phyloP scores from a whole-genome alignment of 202 grass and related monocot species.

The Schoenoplectus triqueter region DNA sequence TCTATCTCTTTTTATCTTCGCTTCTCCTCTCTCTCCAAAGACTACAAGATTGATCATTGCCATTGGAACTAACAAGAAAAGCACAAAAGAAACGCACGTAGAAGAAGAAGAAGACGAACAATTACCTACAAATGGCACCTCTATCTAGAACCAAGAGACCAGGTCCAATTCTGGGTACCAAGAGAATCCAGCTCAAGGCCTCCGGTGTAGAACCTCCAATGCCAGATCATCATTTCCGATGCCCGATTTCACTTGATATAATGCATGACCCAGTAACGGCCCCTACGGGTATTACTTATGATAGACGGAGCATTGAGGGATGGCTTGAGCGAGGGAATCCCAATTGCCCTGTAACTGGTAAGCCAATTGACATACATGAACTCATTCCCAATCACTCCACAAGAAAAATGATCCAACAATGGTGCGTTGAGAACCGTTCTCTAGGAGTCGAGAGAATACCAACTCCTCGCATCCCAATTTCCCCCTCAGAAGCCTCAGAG shows the following conservation, averaged over 20 bases:
- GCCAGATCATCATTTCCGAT: constrained; percentile 57
- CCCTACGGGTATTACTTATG: constrained; percentile 81
- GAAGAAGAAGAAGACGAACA: background rate
- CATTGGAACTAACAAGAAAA: too few species aligned
- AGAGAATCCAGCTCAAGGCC: constrained; percentile 33
- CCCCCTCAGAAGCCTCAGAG: constrained; percentile 51
- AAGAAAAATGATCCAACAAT: constrained; percentile 76
- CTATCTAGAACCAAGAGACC: constrained; percentile 39
- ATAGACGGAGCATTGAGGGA: constrained; percentile 62
- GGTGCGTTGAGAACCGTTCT: constrained; percentile 74
- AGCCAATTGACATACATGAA: constrained; percentile 52
- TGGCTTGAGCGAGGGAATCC: constrained; percentile 61
- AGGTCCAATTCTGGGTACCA: constrained; percentile 46
- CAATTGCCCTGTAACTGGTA: constrained; percentile 63
- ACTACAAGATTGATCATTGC: too few species aligned
- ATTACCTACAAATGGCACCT: constrained; percentile 42
- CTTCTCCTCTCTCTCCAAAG: too few species aligned
- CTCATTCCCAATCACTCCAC: constrained; percentile 81
- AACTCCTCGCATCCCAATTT: constrained; percentile 72
- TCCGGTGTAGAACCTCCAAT: constrained; percentile 21
- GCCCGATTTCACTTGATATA: constrained; percentile 87
- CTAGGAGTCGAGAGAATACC: constrained; percentile 70
- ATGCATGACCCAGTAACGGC: constrained; percentile 79
- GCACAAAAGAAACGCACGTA: too few species aligned
- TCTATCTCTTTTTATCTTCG: too few species aligned